A percentile compares a stretch with the other conserved stretches of the same genome.
These are phyloP conservation scores for Fraxinus albicans DNA, from an alignment of 305 asterid species.

Conservation along the genomic window DNA sequence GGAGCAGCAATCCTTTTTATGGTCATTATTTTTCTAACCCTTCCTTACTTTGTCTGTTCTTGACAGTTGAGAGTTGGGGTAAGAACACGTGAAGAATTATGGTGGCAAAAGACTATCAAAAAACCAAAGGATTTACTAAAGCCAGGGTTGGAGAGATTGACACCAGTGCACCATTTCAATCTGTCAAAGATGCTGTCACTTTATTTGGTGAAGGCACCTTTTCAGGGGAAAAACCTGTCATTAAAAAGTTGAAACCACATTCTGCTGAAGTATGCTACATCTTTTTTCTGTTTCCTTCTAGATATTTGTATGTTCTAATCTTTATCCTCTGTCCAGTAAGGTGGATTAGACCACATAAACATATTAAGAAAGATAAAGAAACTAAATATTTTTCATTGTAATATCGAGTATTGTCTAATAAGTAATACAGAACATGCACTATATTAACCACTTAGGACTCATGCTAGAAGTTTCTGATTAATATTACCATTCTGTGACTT, in stretches of 20 bases:
- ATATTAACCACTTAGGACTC: neutral
- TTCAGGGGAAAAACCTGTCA: constrained; percentile 66
- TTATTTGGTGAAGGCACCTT: constrained; percentile 88
- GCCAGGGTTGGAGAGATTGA: constrained; percentile 84
- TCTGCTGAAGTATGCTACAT: constrained; percentile 60
- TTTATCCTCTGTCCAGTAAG: neutral
- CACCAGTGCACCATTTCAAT: constrained; percentile 81
- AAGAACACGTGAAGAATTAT: constrained; percentile 28
- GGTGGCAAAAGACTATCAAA: constrained; percentile 80
- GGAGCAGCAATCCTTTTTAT: neutral
- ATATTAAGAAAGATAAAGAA: neutral
- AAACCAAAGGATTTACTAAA: constrained; percentile 53
- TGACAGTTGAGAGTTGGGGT: constrained; percentile 27
- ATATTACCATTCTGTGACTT: neutral
- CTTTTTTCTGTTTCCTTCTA: neutral
- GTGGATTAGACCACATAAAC: neutral
- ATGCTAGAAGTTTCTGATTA: neutral
- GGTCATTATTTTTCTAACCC: neutral
- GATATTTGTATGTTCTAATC: neutral
- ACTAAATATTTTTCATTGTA: neutral
- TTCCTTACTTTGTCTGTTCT: constrained; percentile 19
- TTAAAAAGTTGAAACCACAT: constrained; percentile 61
- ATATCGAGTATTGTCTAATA: neutral
- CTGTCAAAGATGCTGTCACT: constrained; percentile 90
- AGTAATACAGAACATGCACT: neutral